Conservation (phyloP, 805 yeast genomes). For the Lipomyces orientalis region DNA sequence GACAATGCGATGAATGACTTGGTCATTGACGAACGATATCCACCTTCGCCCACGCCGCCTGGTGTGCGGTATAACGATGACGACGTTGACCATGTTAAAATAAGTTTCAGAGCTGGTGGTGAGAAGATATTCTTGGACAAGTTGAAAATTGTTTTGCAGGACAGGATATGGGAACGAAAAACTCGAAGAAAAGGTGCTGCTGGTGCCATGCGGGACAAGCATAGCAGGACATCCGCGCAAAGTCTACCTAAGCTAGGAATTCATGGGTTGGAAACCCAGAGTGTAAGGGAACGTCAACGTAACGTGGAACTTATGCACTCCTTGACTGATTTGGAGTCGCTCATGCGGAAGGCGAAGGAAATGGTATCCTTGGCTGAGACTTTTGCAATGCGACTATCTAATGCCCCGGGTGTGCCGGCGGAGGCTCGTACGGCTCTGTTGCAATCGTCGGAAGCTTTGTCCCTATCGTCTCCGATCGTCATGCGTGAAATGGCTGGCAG, state of each 20-base stretch:
- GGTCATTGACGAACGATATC: conserved; percentile 18
- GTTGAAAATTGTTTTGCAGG: conserved; percentile 54
- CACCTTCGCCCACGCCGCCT: conserved; percentile 24
- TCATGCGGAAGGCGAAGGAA: conserved; percentile 80
- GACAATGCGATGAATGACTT: conserved; percentile 40
- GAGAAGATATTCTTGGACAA: conserved; percentile 59
- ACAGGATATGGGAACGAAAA: conserved; percentile 54
- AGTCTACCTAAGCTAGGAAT: conserved; percentile 58
- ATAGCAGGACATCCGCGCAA: neutral
- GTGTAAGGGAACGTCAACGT: conserved; percentile 59
- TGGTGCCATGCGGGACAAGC: neutral
- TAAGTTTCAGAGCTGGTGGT: conserved; percentile 80
- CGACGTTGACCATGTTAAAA: conserved; percentile 54
- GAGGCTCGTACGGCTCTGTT: conserved; percentile 47
- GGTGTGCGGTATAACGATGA: conserved; percentile 12
- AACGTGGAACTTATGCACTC: conserved; percentile 72
- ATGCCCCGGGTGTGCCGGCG: conserved; percentile 45
- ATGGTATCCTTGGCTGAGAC: conserved; percentile 57
- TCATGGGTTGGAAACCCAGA: conserved; percentile 66
- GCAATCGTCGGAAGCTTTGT: conserved; percentile 44
- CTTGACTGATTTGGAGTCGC: conserved; percentile 72
- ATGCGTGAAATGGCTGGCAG: conserved; percentile 48
- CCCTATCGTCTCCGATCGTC: conserved; percentile 42
- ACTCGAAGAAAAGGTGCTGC: neutral
- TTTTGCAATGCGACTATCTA: conserved; percentile 42